Conservation (phyloP, 257 asterid genomes). For the Misopates orontium region DNA sequence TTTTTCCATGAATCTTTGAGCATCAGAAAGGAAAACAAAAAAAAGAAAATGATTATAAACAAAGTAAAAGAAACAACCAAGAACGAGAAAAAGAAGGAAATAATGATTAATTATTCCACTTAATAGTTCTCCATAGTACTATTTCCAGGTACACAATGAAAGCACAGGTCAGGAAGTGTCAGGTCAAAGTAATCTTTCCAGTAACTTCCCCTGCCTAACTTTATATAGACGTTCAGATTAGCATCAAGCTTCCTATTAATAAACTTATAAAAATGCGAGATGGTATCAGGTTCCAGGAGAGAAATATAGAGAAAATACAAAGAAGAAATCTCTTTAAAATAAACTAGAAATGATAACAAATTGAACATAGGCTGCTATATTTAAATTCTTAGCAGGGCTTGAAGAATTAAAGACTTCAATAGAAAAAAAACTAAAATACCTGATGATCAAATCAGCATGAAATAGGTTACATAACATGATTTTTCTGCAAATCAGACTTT, state of each 20-base stretch:
- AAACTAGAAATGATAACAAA: conserved; percentile 8
- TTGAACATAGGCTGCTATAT: conserved; percentile 6
- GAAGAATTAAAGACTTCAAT: conserved; percentile 17
- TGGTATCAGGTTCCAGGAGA: conserved; percentile 12
- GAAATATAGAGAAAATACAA: conserved; percentile 2
- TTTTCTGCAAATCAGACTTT: background rate
- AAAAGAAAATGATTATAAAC: conserved; percentile 29
- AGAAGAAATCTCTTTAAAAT: background rate
- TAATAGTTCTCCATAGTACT: background rate
- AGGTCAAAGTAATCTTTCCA: conserved; percentile 10
- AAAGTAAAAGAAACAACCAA: conserved; percentile 3
- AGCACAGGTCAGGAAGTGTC: conserved; percentile 9
- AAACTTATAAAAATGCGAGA: background rate
- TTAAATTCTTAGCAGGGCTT: background rate
- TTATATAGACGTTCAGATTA: background rate
- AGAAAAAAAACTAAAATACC: conserved; percentile 1
- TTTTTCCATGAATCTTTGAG: conserved; percentile 91
- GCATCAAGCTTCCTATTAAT: background rate
- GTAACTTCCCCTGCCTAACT: conserved; percentile 7
- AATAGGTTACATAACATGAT: background rate
- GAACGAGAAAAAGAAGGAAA: conserved; percentile 6
- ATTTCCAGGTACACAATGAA: conserved; percentile 21
- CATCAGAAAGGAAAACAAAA: conserved; percentile 31
- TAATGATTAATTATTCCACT: conserved; percentile 11
- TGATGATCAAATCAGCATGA: conserved; percentile 3